Evolutionary conservation across 208 protist genomes (phyloP).

Genomic region (Trypanosoma lewisi): DNA sequence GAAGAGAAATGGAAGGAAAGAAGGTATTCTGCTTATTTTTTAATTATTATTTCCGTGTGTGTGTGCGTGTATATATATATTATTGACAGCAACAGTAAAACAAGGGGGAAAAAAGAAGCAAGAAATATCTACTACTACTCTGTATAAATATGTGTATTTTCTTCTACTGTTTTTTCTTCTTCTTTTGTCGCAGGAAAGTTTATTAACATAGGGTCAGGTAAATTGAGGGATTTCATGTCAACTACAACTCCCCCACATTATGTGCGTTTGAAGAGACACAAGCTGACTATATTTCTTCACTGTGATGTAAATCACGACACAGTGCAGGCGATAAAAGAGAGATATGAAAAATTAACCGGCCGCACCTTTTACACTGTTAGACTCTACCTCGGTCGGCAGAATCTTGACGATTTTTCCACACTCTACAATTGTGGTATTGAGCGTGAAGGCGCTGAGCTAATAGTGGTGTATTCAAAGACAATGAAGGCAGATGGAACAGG

Average conservation of each 20-base stretch:
- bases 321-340: slow-evolving; percentile 89
- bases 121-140: too few species aligned
- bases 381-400: slow-evolving; percentile 75
- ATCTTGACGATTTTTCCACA: slow-evolving; percentile 73
- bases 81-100: too few species aligned
- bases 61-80: not conserved
- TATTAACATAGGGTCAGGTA: too few species aligned
- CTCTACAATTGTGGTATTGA: slow-evolving; percentile 80
- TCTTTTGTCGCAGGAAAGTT: not conserved
- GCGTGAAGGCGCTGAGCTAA: slow-evolving; percentile 75
- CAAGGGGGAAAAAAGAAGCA: too few species aligned
- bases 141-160: too few species aligned
- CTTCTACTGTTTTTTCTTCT: not conserved
- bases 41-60: not conserved
- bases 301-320: slow-evolving; percentile 90
- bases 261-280: slow-evolving; percentile 70
- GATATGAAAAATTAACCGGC: slow-evolving; percentile 81
- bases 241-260: slow-evolving; percentile 61
- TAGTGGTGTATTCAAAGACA: slow-evolving; percentile 71
- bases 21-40: slow-evolving; percentile 22
- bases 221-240: slow-evolving; percentile 17
- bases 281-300: slow-evolving; percentile 85
- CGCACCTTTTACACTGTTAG: slow-evolving; percentile 75
- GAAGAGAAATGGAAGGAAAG: too few species aligned
- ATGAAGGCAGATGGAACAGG: slow-evolving; percentile 48